Conservation (phyloP, 139 green algal species). For the Choricystis sp. region DNA sequence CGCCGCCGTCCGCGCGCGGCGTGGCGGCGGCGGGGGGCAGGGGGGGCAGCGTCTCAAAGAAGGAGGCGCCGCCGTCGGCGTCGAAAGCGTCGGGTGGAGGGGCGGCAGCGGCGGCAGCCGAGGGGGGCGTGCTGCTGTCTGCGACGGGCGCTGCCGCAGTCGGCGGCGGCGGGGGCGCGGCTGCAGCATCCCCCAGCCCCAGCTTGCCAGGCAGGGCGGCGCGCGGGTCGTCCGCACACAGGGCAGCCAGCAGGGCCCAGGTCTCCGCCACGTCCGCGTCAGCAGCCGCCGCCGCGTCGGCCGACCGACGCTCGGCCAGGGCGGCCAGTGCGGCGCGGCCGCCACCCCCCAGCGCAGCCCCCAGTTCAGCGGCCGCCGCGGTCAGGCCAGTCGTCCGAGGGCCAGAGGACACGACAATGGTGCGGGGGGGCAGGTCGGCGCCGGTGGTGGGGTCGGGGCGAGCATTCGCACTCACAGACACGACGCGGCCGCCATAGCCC, state of each 20-base stretch:
- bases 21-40: background rate
- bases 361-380: constrained; percentile 32
- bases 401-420: constrained; percentile 4
- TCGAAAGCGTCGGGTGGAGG: constrained; percentile 1
- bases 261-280: constrained; percentile 66
- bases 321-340: constrained; percentile 43
- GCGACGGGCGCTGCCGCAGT: background rate
- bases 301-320: constrained; percentile 15
- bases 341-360: constrained; percentile 44
- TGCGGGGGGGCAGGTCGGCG: background rate
- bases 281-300: background rate
- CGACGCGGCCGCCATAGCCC: constrained; percentile 72
- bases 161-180: constrained; percentile 10
- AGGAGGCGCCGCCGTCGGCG: constrained; percentile 32
- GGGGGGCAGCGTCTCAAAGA: constrained; percentile 50
- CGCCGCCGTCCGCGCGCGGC: constrained; percentile 1
- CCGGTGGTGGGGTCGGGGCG: constrained; percentile 19
- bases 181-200: constrained; percentile 52
- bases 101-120: background rate
- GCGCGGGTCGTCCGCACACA: constrained; percentile 77
- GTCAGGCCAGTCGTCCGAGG: background rate
- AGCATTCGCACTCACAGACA: constrained; percentile 42
- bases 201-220: constrained; percentile 62
- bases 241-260: constrained; percentile 77
- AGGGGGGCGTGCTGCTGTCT: background rate